These are phyloP conservation scores for Cylindricascospora bacillispora DNA, from an alignment of 1,139 yeast genomes.

Conservation along the genomic window DNA sequence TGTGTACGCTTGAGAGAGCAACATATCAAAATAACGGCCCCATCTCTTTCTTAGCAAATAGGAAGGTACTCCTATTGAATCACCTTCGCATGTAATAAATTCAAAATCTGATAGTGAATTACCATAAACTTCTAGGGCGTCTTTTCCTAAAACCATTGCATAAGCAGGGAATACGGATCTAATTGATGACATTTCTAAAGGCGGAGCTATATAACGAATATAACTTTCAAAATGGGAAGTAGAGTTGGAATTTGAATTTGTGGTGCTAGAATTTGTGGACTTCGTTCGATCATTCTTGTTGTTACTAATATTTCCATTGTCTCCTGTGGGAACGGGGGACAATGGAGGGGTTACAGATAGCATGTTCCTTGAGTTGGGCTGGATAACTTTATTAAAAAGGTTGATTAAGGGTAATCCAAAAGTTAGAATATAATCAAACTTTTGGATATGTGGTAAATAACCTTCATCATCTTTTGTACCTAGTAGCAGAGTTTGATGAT, in stretches of 20 bases:
- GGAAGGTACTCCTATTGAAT: constrained; percentile 47
- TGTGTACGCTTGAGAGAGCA: constrained; percentile 52
- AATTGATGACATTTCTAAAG: constrained; percentile 49
- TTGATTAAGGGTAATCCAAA: constrained; percentile 59
- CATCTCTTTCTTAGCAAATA: constrained; percentile 54
- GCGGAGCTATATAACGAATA: constrained; percentile 67
- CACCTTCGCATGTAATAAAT: constrained; percentile 54
- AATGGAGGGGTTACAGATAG: constrained; percentile 1
- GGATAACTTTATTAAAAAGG: constrained; percentile 28
- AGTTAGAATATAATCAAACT: constrained; percentile 42
- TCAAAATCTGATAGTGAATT: constrained; percentile 58
- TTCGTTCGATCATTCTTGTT: no score
- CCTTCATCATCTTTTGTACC: constrained; percentile 38
- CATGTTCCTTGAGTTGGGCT: constrained; percentile 6
- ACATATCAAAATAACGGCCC: constrained; percentile 55
- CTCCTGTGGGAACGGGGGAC: background rate
- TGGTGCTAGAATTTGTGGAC: background rate
- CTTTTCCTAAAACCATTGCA: constrained; percentile 65
- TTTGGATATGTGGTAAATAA: constrained; percentile 42
- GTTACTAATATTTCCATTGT: background rate
- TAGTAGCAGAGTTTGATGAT: constrained; percentile 48
- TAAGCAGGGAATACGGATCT: constrained; percentile 61
- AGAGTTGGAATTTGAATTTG: constrained; percentile 7
- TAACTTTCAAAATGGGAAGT: constrained; percentile 45
- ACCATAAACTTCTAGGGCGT: constrained; percentile 57